Evolutionary conservation across 2,329 filamentous ascomycete species (phyloP).

Genomic region (Aspergillus spinulosporus): DNA sequence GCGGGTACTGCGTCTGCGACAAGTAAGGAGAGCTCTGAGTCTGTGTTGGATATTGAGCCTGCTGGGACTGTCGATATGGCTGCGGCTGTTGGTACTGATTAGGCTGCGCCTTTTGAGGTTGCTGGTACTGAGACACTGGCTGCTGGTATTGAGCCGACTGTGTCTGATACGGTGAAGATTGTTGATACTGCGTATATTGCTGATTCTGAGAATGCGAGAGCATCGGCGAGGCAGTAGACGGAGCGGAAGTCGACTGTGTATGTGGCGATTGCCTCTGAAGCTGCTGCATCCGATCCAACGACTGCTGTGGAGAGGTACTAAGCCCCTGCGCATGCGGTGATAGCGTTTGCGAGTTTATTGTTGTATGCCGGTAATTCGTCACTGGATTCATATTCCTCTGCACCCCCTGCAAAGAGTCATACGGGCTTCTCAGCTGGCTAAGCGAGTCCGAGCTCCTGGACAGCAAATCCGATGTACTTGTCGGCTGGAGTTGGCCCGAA

Average conservation of each 20-base stretch:
- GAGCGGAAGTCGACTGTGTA: slow-evolving; percentile 17
- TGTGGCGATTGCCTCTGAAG: slow-evolving; percentile 26
- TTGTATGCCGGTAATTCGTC: slow-evolving; percentile 32
- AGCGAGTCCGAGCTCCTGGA: slow-evolving; percentile 30
- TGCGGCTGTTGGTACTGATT: slow-evolving; percentile 8
- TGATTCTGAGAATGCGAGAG: slow-evolving; percentile 19
- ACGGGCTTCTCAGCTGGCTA: slow-evolving; percentile 27
- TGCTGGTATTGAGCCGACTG: slow-evolving; percentile 25
- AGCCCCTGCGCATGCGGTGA: slow-evolving; percentile 31
- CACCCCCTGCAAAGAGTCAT: slow-evolving; percentile 30
- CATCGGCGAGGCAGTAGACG: slow-evolving; percentile 23
- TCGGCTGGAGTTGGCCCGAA: slow-evolving; percentile 31
- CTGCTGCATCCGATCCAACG: slow-evolving; percentile 32
- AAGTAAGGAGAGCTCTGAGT: slow-evolving; percentile 15
- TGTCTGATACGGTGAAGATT: slow-evolving; percentile 8
- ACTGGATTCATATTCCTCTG: slow-evolving; percentile 35
- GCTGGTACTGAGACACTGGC: slow-evolving; percentile 8
- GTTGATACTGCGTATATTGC: slow-evolving; percentile 16
- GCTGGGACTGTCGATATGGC: slow-evolving; percentile 13
- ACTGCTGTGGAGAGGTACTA: slow-evolving; percentile 35
- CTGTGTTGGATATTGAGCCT: slow-evolving; percentile 16
- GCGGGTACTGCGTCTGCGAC: slow-evolving; percentile 17
- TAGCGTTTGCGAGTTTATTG: slow-evolving; percentile 32
- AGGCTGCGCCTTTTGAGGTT: slow-evolving; percentile 2
- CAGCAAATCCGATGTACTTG: slow-evolving; percentile 30